phyloP scores from a whole-genome alignment of 83 land plant species.

The Picea engelmannii region DNA sequence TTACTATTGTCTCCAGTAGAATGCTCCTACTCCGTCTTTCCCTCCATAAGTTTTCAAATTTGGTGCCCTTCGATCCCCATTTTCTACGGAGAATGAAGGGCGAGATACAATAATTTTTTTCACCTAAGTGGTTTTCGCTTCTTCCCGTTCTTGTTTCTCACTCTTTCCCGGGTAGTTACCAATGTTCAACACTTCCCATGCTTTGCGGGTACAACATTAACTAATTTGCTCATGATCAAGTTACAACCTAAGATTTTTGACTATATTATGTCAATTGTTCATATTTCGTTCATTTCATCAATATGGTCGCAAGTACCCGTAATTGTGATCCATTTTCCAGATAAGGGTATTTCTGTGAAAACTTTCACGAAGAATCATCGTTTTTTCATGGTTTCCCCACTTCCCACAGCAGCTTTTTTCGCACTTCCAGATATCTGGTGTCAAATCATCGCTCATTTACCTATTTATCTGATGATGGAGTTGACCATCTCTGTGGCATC shows the following conservation, averaged over 20 bases:
- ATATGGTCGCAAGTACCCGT: slow-evolving; percentile 9
- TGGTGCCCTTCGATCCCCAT: slow-evolving; percentile 18
- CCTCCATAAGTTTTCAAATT: slow-evolving; percentile 20
- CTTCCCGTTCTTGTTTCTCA: not conserved
- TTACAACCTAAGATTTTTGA: slow-evolving; percentile 5
- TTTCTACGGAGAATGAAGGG: slow-evolving; percentile 4
- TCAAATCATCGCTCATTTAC: slow-evolving; percentile 21
- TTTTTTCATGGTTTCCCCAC: slow-evolving; percentile 4
- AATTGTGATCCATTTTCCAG: not conserved
- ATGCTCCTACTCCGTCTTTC: slow-evolving; percentile 12
- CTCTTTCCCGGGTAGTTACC: slow-evolving; percentile 11
- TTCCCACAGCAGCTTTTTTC: slow-evolving; percentile 12
- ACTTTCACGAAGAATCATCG: not conserved
- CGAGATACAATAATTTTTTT: too few species aligned
- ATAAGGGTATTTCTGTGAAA: not conserved
- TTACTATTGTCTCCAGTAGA: slow-evolving; percentile 14
- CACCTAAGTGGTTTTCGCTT: slow-evolving; percentile 2
- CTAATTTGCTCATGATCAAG: not conserved
- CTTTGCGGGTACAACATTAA: too few species aligned
- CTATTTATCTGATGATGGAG: slow-evolving; percentile 17
- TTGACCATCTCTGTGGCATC: slow-evolving; percentile 16
- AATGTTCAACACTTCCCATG: too few species aligned
- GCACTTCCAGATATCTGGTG: slow-evolving; percentile 22
- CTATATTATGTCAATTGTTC: slow-evolving; percentile 12
- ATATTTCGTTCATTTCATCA: not conserved